Percentiles rank a stretch among this genome's conserved stretches.
Conservation (phyloP, 495 filamentous ascomycete species). For the Aspergillus olivimuriae region DNA sequence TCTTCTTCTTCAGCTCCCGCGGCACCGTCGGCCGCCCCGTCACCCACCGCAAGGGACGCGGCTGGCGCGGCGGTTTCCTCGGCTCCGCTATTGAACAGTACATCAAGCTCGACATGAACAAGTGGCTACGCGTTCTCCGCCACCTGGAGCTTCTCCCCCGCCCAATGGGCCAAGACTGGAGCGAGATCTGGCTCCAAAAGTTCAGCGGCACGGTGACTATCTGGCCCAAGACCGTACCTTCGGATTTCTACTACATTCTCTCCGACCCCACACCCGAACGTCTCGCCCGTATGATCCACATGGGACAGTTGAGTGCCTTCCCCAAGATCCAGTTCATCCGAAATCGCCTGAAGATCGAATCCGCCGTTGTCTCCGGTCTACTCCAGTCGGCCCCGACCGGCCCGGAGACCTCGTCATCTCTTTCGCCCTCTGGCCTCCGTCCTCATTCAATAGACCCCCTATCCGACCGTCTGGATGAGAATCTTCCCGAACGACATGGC, state of each 20-base stretch:
- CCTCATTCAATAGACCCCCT: constrained; percentile 18
- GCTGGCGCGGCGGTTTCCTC: constrained; percentile 93
- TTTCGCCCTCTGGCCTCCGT: constrained; percentile 22
- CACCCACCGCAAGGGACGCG: constrained; percentile 85
- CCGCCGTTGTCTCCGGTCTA: constrained; percentile 68
- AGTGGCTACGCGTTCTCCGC: constrained; percentile 91
- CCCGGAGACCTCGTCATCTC: constrained; percentile 19
- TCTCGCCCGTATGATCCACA: constrained; percentile 79
- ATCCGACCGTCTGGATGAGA: constrained; percentile 25
- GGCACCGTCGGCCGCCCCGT: constrained; percentile 89
- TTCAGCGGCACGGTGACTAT: constrained; percentile 94
- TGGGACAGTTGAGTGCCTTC: constrained; percentile 79
- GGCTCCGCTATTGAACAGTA: constrained; percentile 90
- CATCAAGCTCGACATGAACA: constrained; percentile 88
- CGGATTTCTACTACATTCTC: constrained; percentile 82
- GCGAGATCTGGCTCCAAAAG: constrained; percentile 87
- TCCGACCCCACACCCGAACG: constrained; percentile 69
- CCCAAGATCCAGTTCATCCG: constrained; percentile 85
- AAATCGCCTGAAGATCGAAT: constrained; percentile 80
- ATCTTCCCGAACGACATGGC: constrained; percentile 23
- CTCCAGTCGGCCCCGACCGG: constrained; percentile 40
- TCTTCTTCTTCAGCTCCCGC: constrained; percentile 95
- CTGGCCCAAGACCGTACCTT: constrained; percentile 70
- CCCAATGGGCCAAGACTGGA: constrained; percentile 93
- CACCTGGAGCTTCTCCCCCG: constrained; percentile 88